These are phyloP conservation scores for Samsoniella hepiali DNA, from an alignment of 2,329 filamentous ascomycete genomes.

Conservation along the genomic window DNA sequence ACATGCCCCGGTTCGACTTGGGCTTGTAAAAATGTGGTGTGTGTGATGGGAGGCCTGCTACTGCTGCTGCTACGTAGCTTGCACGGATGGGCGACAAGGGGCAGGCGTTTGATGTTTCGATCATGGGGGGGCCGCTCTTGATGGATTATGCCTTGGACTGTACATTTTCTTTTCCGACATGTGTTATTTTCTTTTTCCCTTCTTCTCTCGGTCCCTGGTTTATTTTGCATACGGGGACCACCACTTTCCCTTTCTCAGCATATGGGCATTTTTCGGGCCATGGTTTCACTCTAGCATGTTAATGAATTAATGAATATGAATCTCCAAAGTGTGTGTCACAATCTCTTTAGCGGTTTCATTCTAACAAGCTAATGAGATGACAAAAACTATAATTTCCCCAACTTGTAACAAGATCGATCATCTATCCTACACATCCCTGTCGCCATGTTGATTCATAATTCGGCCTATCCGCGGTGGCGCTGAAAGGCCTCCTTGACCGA, in stretches of 20 bases:
- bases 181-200: conserved; percentile 16
- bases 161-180: conserved; percentile 4
- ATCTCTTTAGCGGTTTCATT: conserved; percentile 22
- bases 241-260: conserved; percentile 12
- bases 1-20: conserved; percentile 57
- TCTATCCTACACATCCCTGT: not conserved
- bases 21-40: conserved; percentile 24
- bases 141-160: conserved; percentile 1
- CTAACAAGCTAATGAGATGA: conserved; percentile 40
- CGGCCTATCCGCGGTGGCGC: conserved; percentile 42
- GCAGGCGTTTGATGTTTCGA: conserved; percentile 11
- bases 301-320: conserved; percentile 36
- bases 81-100: not conserved
- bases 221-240: not conserved
- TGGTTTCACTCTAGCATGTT: conserved; percentile 33
- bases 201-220: conserved; percentile 14
- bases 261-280: conserved; percentile 7
- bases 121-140: conserved; percentile 2
- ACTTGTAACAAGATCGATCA: conserved; percentile 22
- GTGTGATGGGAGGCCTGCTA: conserved; percentile 9
- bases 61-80: not conserved
- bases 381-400: too few relatives aligned
- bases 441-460: not conserved
- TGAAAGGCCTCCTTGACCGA: conserved; percentile 65
- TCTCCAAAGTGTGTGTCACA: not conserved